Evolutionary conservation across 2,329 filamentous ascomycete genomes (phyloP), one percentile per base, ranked within the genome.

Genomic region (Pseudogymnoascus sp.): DNA sequence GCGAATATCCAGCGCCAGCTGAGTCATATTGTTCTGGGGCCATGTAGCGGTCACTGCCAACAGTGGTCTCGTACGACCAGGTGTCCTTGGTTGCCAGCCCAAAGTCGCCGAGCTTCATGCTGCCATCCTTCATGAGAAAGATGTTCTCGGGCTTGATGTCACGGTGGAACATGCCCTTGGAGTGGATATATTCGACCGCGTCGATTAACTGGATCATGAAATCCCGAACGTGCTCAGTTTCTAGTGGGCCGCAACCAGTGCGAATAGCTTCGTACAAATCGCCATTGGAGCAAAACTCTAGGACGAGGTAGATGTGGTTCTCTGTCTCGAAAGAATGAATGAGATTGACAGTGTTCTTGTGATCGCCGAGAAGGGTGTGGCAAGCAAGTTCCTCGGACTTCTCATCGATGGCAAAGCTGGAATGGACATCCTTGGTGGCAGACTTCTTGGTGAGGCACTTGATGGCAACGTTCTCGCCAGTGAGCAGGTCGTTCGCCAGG

Each of bases 101-200:
- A 74, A 97, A 96, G 76, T 99, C 95, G 72, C 95, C 95, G 37
- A 99, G 86, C 79, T 99, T 99, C 89, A 97, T 90, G 40, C 88
- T 83, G 62, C 93, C 93, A 69, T 88, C 85, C 65, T 93, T 85
- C 64, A 88, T 90, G 67, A 99, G 82, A 76, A 99, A 97, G 76
- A 99, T 96, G 81, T 99, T 99, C 82, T 99, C 95, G 0, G 95
- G 95, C 80, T 99, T 99, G 84, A 99, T 97, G 76, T 99, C 95
- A 66, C 95, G 90, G 74, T 99, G 95, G 75, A 92, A 97, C 73
- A 97, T 85, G 68, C 91, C 93, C 75, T 93, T 93, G 67, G 84
- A 83, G 76, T 99, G 95, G 77, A 96, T 91, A 77, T 91, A 93
- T 66, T 90, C 87, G 60, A 99, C 89, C 60, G 93, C 91, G 73